Evolutionary conservation across 2,329 filamentous ascomycete genomes (phyloP), one percentile per base, ranked within the genome.

Genomic region (Trichoderma sp.): DNA sequence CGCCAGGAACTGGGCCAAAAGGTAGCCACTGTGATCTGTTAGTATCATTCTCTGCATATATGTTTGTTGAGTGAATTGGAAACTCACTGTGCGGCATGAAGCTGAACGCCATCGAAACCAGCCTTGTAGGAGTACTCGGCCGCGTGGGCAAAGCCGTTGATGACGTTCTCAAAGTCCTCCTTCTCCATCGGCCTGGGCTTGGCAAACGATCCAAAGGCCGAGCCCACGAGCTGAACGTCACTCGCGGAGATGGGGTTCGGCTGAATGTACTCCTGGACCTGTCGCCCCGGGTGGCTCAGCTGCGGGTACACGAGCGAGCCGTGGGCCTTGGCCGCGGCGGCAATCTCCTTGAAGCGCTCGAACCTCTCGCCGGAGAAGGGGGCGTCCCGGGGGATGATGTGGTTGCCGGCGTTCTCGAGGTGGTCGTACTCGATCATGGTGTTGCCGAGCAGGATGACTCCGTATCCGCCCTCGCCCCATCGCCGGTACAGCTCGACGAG

Each of bases 361-460:
- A 90, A 90, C 1, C 88, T 79, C 65, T 83, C 78, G 28, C 86
- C 87, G 10, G 78, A 76, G 62, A 81, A 83, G 0, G 79, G 74
- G 7, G 81, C 80, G 6, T 79, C 79, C 9, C 75, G 76, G 1
- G 86, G 83, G 50, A 90, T 84, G 71, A 90, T 86, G 0, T 78
- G 76, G 72, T 88, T 86, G 9, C 86, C 85, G 2, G 80, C 70
- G 5, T 78, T 79, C 68, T 87, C 85, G 1, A 88, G 75, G 60
- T 86, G 81, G 57, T 86, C 84, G 68, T 82, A 85, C 55, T 88
- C 84, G 51, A 89, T 80, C 81, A 88, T 86, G 66, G 88, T 78
- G 74, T 90, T 90, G 50, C 88, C 87, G 0, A 85, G 87, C 1
- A 88, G 73, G 65, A 88, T 84, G 28, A 85, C 69, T 12, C 86